These are phyloP conservation scores for Plasmodium cynomolgi DNA, from an alignment of 169 alveolate genomes.

Conservation along the genomic window DNA sequence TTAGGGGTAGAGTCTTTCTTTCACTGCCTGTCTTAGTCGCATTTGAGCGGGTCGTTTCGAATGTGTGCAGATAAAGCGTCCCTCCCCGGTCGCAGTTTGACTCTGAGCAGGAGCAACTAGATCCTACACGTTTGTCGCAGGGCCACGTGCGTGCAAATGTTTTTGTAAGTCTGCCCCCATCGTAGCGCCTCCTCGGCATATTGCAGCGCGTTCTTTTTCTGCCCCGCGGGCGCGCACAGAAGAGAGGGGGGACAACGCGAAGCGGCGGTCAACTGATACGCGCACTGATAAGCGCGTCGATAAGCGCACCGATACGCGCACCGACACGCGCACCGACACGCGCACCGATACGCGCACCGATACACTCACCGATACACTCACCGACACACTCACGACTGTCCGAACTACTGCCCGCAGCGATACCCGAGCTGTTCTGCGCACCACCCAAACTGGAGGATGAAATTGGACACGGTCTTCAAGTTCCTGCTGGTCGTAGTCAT, in stretches of 20 bases:
- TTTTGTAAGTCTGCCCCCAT: neutral
- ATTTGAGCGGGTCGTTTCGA: neutral
- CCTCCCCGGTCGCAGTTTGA: neutral
- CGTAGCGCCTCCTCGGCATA: too few relatives aligned
- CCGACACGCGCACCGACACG: neutral
- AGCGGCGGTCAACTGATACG: neutral
- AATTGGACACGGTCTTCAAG: slow-evolving; percentile 36
- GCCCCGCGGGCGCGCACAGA: neutral
- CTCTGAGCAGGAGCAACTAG: neutral
- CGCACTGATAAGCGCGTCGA: too few relatives aligned
- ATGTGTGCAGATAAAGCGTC: neutral
- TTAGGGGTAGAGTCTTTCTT: neutral
- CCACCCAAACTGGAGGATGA: slow-evolving; percentile 2
- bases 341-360: neutral
- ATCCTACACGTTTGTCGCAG: neutral
- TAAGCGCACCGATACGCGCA: too few relatives aligned
- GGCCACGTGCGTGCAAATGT: neutral
- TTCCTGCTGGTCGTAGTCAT: slow-evolving; percentile 19
- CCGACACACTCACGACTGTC: neutral
- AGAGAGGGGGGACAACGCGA: too few relatives aligned
- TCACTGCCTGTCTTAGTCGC: neutral
- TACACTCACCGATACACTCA: neutral
- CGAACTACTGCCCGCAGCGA: neutral
- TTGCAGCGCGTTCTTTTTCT: too few relatives aligned
- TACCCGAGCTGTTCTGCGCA: neutral